These are phyloP conservation scores for Phoma sp. DNA, from an alignment of 2,329 filamentous ascomycete genomes.

Conservation along the genomic window DNA sequence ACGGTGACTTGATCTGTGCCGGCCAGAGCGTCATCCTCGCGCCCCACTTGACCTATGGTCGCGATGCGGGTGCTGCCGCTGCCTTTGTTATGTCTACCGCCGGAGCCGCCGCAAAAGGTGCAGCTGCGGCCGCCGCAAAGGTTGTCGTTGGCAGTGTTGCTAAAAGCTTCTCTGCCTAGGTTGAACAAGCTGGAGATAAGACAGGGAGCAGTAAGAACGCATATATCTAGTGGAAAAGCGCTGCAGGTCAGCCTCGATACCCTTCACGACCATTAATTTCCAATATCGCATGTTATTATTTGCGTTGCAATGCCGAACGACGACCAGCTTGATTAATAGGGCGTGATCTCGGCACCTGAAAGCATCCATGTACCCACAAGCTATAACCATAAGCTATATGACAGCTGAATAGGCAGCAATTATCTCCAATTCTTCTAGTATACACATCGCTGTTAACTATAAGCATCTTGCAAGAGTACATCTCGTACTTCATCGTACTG, in stretches of 20 bases:
- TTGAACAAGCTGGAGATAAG: neutral
- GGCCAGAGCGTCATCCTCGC: conserved; percentile 37
- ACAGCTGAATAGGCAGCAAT: neutral
- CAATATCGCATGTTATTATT: neutral
- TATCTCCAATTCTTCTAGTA: neutral
- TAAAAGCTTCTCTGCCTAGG: conserved; percentile 9
- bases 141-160: conserved; percentile 12
- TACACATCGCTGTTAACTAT: neutral
- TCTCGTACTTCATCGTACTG: no score
- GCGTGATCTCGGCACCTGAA: neutral
- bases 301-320: neutral
- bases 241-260: conserved; percentile 13
- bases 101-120: conserved; percentile 11
- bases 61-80: conserved; percentile 41
- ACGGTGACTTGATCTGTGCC: conserved; percentile 44
- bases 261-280: neutral
- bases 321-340: conserved; percentile 2
- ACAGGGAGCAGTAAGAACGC: neutral
- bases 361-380: neutral
- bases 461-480: neutral
- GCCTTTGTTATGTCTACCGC: conserved; percentile 36
- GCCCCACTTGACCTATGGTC: conserved; percentile 45
- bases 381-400: neutral
- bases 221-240: conserved; percentile 5
- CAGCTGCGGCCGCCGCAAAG: conserved; percentile 13